phyloP scores from a whole-genome alignment of 768 basidiomycete genomes.

The Kockovaella imperatae region DNA sequence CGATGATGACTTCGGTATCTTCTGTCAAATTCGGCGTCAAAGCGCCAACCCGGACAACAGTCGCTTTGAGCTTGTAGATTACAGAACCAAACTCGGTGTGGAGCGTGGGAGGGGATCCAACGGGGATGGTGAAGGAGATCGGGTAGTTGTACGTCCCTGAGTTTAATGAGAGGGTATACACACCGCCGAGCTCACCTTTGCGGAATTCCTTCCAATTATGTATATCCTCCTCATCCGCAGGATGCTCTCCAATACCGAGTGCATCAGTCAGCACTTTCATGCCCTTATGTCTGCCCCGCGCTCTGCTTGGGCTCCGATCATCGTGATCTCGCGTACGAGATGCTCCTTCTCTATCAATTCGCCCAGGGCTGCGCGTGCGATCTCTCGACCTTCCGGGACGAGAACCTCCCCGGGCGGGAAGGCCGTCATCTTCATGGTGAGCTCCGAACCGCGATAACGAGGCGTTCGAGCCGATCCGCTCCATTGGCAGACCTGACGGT shows the following conservation, averaged over 20 bases:
- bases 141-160: slow-evolving; percentile 87
- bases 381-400: background rate
- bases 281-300: slow-evolving; percentile 43
- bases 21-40: slow-evolving; percentile 66
- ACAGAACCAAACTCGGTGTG: slow-evolving; percentile 68
- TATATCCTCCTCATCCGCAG: slow-evolving; percentile 37
- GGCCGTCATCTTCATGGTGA: slow-evolving; percentile 10
- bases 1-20: slow-evolving; percentile 62
- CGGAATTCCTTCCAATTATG: slow-evolving; percentile 75
- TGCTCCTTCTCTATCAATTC: background rate
- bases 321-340: slow-evolving; percentile 1
- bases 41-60: slow-evolving; percentile 72
- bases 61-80: slow-evolving; percentile 69
- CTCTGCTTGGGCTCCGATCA: slow-evolving; percentile 37
- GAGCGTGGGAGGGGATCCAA: slow-evolving; percentile 68
- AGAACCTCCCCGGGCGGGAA: background rate
- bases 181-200: slow-evolving; percentile 54
- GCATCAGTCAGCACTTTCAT: slow-evolving; percentile 42
- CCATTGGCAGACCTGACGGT: too few species aligned
- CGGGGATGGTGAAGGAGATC: slow-evolving; percentile 79
- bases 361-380: slow-evolving; percentile 14
- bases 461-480: too few species aligned
- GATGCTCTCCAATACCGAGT: slow-evolving; percentile 25
- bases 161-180: background rate
- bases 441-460: slow-evolving; percentile 7